phyloP scores from a whole-genome alignment of 2,329 filamentous ascomycete species.

The Fusarium algeriense region DNA sequence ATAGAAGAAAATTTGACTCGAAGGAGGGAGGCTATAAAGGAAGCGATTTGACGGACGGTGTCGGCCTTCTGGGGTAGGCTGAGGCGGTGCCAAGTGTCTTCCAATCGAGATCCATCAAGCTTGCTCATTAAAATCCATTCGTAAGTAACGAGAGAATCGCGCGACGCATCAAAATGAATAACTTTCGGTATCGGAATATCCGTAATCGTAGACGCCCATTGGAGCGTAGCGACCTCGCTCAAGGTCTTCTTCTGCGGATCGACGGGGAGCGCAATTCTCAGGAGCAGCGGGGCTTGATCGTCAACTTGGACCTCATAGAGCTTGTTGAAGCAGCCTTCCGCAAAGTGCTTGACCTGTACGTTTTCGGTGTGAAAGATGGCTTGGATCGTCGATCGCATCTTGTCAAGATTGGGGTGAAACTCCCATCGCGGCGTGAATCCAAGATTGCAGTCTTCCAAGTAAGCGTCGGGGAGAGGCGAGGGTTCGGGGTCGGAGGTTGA shows the following conservation, averaged over 20 bases:
- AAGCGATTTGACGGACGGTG: conserved; percentile 18
- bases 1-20: conserved; percentile 46
- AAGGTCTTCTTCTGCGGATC: conserved; percentile 53
- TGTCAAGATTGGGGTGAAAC: conserved; percentile 13
- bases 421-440: conserved; percentile 28
- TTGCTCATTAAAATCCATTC: conserved; percentile 58
- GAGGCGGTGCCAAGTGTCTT: conserved; percentile 44
- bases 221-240: conserved; percentile 57
- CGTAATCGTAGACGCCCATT: conserved; percentile 49
- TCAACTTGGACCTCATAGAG: conserved; percentile 33
- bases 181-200: conserved; percentile 52
- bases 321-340: conserved; percentile 44
- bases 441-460: background rate
- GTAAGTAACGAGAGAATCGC: conserved; percentile 51
- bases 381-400: conserved; percentile 2
- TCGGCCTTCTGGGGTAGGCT: background rate
- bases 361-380: background rate
- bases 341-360: conserved; percentile 16
- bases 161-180: conserved; percentile 48
- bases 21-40: conserved; percentile 24
- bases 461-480: background rate
- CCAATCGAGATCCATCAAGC: conserved; percentile 47
- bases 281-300: conserved; percentile 27
- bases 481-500: background rate
- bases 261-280: conserved; percentile 55